Percentiles rank a stretch among this genome's conserved stretches.
Conservation (phyloP, 306 rosid species). For the Neltuma alba region DNA sequence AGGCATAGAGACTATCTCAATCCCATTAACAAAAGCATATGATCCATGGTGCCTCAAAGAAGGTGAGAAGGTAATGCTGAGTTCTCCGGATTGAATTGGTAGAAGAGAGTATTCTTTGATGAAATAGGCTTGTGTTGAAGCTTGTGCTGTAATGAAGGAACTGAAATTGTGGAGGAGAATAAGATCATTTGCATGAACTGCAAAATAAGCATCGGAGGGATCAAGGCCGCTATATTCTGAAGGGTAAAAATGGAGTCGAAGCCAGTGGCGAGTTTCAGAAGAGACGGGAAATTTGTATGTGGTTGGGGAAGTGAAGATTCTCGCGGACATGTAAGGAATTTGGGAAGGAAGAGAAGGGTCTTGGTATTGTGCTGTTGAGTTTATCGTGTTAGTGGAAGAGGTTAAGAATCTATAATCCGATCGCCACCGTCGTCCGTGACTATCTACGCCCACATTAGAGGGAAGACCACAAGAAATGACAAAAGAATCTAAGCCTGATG, state of each 20-base stretch:
- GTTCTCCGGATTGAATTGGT: conserved; percentile 36
- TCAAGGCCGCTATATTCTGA: conserved; percentile 30
- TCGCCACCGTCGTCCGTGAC: conserved; percentile 45
- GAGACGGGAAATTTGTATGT: conserved; percentile 40
- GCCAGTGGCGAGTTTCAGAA: conserved; percentile 36
- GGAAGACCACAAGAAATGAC: conserved; percentile 51
- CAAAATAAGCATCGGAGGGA: conserved; percentile 36
- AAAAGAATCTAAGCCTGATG: conserved; percentile 28
- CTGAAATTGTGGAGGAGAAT: conserved; percentile 54
- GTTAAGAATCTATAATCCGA: conserved; percentile 41
- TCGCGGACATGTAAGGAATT: conserved; percentile 53
- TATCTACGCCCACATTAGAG: conserved; percentile 39
- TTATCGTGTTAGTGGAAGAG: conserved; percentile 17
- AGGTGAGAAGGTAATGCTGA: conserved; percentile 47
- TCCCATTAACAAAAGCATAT: conserved; percentile 51
- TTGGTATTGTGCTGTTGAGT: conserved; percentile 37
- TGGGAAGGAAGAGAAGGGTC: conserved; percentile 57
- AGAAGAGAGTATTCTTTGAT: conserved; percentile 43
- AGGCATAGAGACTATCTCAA: conserved; percentile 48
- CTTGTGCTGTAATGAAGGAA: conserved; percentile 36
- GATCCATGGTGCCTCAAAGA: conserved; percentile 31
- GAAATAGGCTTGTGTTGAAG: conserved; percentile 53
- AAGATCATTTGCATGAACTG: conserved; percentile 37
- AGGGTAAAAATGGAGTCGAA: conserved; percentile 54
- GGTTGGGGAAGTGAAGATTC: conserved; percentile 43